These are phyloP conservation scores for Astrothelium subdiscretum DNA, from an alignment of 495 filamentous ascomycete species.

Conservation along the genomic window DNA sequence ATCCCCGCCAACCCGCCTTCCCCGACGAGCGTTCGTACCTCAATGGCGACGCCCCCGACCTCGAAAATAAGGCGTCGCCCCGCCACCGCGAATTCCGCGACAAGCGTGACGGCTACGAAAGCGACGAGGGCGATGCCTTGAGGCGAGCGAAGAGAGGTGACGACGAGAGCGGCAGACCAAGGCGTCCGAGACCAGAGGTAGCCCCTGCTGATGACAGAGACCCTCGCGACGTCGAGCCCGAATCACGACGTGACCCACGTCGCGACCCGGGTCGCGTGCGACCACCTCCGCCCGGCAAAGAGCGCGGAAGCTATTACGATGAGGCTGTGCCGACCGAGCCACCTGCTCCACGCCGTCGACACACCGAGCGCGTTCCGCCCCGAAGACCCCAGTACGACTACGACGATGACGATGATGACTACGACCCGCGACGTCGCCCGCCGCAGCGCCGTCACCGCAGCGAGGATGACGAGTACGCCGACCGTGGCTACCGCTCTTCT, in stretches of 20 bases:
- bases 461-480: constrained; percentile 10
- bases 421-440: background rate
- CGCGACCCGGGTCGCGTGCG: constrained; percentile 6
- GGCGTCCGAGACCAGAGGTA: background rate
- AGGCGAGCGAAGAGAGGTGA: constrained; percentile 5
- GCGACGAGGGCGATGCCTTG: constrained; percentile 18
- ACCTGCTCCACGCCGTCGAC: background rate
- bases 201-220: background rate
- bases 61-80: constrained; percentile 14
- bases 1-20: constrained; percentile 11
- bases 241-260: background rate
- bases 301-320: constrained; percentile 4
- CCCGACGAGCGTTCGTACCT: constrained; percentile 20
- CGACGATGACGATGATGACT: constrained; percentile 8
- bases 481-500: constrained; percentile 5
- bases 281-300: constrained; percentile 1
- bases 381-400: constrained; percentile 5
- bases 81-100: constrained; percentile 17
- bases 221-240: background rate
- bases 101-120: constrained; percentile 19
- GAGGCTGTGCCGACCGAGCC: constrained; percentile 4
- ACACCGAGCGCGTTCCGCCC: constrained; percentile 3
- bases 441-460: constrained; percentile 4
- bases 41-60: constrained; percentile 14
- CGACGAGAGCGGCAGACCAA: background rate